These are phyloP conservation scores for Symbiodinium natans DNA, from an alignment of 73 alveolate species.

Conservation along the genomic window DNA sequence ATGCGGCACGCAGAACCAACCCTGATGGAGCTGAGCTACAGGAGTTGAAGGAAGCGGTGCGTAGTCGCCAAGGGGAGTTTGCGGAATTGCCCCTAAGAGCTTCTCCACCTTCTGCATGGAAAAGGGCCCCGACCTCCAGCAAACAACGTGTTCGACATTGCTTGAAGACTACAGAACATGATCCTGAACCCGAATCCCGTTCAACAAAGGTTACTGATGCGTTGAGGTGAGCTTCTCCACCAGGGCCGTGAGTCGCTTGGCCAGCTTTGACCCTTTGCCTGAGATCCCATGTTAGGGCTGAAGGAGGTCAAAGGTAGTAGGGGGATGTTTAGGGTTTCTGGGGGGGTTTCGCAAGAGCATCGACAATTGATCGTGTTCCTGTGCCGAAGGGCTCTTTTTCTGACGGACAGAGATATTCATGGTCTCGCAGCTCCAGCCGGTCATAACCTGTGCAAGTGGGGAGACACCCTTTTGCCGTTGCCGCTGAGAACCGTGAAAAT, in stretches of 20 bases:
- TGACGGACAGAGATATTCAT: constrained; percentile 26
- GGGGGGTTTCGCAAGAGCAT: neutral
- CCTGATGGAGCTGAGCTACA: neutral
- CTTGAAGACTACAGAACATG: too few relatives aligned
- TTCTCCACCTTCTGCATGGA: constrained; percentile 91
- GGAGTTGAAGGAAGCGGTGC: constrained; percentile 16
- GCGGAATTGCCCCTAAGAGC: constrained; percentile 73
- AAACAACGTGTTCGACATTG: too few relatives aligned
- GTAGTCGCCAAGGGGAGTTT: constrained; percentile 57
- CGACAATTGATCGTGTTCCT: neutral
- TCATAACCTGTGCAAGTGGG: constrained; percentile 30
- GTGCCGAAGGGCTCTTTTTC: constrained; percentile 40
- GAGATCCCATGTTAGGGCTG: neutral
- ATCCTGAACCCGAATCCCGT: too few relatives aligned
- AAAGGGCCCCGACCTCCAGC: constrained; percentile 73
- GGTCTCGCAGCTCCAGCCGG: constrained; percentile 76
- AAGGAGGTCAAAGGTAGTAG: too few relatives aligned
- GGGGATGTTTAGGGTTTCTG: neutral
- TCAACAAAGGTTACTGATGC: too few relatives aligned
- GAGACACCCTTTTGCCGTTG: too few relatives aligned
- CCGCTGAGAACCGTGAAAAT: too few relatives aligned
- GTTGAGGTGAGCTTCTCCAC: constrained; percentile 28
- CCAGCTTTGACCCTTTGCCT: constrained; percentile 46
- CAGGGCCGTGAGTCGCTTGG: constrained; percentile 63
- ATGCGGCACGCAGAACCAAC: neutral